phyloP scores from a whole-genome alignment of 495 filamentous ascomycete species.

The Podospora pseudopauciseta region DNA sequence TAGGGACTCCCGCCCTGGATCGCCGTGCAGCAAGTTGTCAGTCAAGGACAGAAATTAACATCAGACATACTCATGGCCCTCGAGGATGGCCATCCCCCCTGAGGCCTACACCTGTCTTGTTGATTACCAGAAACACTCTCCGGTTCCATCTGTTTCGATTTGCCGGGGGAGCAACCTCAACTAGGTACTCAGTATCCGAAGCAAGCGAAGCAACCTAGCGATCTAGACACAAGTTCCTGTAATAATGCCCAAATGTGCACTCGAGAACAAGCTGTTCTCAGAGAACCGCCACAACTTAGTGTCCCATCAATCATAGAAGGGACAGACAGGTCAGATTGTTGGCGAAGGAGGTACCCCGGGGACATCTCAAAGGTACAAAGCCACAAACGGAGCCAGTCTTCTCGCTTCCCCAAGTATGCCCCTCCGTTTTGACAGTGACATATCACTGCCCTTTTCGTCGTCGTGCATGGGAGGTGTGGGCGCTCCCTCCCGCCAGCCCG shows the following conservation, averaged over 20 bases:
- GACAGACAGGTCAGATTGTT: not conserved
- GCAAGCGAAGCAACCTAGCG: too few relatives aligned
- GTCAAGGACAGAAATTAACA: too few relatives aligned
- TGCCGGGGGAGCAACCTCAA: too few relatives aligned
- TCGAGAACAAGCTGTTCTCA: not conserved
- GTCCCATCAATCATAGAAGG: not conserved
- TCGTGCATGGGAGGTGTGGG: not conserved
- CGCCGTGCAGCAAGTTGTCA: too few relatives aligned
- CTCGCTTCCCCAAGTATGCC: not conserved
- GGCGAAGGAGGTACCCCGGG: not conserved
- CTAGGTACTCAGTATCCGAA: too few relatives aligned
- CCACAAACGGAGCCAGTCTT: not conserved
- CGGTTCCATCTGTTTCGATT: too few relatives aligned
- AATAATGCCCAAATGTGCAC: not conserved
- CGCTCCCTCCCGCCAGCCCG: not conserved
- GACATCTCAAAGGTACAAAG: conserved; percentile 7
- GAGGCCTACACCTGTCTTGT: too few relatives aligned
- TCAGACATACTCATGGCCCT: too few relatives aligned
- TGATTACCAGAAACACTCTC: too few relatives aligned
- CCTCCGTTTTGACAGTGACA: not conserved
- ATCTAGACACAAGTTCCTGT: too few relatives aligned
- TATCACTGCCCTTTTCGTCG: not conserved
- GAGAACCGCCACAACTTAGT: not conserved
- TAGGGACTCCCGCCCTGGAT: too few relatives aligned
- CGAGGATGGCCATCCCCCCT: too few relatives aligned